phyloP scores from a whole-genome alignment of 108 stramenopile species.

The Tribonema minus region DNA sequence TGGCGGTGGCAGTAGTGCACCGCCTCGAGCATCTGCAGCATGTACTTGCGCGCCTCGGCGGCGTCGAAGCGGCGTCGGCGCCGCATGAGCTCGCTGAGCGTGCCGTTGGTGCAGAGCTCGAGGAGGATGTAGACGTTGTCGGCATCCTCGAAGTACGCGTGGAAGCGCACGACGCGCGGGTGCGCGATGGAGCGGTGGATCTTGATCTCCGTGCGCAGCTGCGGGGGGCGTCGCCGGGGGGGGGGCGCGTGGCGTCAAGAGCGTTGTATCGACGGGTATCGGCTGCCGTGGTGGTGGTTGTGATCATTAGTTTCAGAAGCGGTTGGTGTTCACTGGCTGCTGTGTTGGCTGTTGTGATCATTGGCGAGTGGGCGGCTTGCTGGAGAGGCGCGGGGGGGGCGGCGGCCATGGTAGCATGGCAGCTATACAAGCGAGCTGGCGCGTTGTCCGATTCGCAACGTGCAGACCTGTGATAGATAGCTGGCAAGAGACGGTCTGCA shows the following conservation, averaged over 20 bases:
- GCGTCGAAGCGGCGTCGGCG: constrained; percentile 66
- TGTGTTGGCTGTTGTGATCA: neutral
- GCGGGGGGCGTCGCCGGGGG: too few relatives aligned
- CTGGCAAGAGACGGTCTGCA: too few relatives aligned
- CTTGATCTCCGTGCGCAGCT: constrained; percentile 72
- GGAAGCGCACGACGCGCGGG: constrained; percentile 81
- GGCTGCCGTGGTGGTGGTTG: too few relatives aligned
- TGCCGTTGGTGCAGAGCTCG: constrained; percentile 89
- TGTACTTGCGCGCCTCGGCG: constrained; percentile 24
- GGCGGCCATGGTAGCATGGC: too few relatives aligned
- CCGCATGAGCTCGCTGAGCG: constrained; percentile 91
- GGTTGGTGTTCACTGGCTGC: too few relatives aligned
- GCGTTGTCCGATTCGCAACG: too few relatives aligned
- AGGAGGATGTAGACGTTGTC: constrained; percentile 94
- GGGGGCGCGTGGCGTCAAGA: too few relatives aligned
- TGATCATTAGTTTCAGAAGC: too few relatives aligned
- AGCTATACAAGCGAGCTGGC: too few relatives aligned
- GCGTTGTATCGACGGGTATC: too few relatives aligned
- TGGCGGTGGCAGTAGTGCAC: constrained; percentile 21
- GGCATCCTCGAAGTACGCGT: constrained; percentile 95
- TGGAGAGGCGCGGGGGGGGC: too few relatives aligned
- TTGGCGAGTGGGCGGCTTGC: neutral
- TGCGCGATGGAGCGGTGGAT: constrained; percentile 93
- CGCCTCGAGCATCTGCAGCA: constrained; percentile 35
- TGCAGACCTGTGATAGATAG: too few relatives aligned